Percentiles rank a stretch among this genome's conserved stretches.
These are phyloP conservation scores for Aspergillus sclerotioniger DNA, from an alignment of 495 filamentous ascomycete genomes.

Conservation along the genomic window DNA sequence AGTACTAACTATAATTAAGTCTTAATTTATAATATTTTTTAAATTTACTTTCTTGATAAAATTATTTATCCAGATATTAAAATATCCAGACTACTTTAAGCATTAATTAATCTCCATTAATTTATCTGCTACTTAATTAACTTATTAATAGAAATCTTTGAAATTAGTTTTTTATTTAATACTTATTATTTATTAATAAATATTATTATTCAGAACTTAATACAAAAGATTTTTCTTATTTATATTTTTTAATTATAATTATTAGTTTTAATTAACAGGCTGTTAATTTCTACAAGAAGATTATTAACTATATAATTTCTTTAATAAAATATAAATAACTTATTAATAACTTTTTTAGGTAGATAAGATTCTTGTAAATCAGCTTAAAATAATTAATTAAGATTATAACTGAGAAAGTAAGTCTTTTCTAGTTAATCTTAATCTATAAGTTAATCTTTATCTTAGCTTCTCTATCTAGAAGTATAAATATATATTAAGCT, in stretches of 20 bases:
- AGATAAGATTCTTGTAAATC: not conserved
- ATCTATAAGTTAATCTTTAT: slow-evolving; percentile 22
- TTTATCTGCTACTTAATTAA: not conserved
- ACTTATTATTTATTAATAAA: not conserved
- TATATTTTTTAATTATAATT: not conserved
- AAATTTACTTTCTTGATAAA: not conserved
- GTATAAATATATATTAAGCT: not conserved
- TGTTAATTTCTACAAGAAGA: slow-evolving; percentile 1
- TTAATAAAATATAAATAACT: slow-evolving; percentile 22
- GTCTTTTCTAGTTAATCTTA: not conserved
- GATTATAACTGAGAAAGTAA: not conserved
- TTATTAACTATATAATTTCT: not conserved
- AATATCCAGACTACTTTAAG: not conserved
- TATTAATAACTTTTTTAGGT: not conserved
- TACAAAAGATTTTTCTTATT: not conserved
- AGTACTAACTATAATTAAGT: not conserved
- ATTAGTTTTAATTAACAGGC: not conserved
- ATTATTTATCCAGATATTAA: not conserved
- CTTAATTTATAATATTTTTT: not conserved
- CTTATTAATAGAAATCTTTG: not conserved
- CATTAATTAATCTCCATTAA: not conserved
- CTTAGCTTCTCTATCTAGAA: not conserved
- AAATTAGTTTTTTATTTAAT: not conserved
- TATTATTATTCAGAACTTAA: not conserved
- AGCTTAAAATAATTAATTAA: not conserved